These are phyloP conservation scores for Colletotrichum liaoningense DNA, from an alignment of 2,329 filamentous ascomycete genomes.

Conservation along the genomic window DNA sequence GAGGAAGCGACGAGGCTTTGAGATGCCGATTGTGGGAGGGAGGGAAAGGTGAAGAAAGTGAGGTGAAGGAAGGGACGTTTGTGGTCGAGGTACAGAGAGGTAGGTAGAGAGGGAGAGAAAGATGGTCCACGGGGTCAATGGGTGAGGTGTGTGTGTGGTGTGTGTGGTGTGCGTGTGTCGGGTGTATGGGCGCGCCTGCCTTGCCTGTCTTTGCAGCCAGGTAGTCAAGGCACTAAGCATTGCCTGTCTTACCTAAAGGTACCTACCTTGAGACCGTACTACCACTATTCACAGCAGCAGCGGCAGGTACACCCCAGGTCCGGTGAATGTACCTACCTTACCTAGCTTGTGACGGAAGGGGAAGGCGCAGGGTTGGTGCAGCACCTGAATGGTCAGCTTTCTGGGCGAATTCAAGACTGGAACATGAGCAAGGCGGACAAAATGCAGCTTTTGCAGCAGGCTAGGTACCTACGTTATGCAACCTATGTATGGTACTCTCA, in stretches of 20 bases:
- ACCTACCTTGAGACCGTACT: neutral
- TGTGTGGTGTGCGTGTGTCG: neutral
- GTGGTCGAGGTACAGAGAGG: neutral
- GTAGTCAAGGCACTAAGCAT: neutral
- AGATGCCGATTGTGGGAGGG: slow-evolving; percentile 20
- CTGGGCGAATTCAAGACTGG: neutral
- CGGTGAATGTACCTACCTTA: neutral
- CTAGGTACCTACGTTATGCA: neutral
- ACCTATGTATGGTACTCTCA: neutral
- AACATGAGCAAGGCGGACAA: slow-evolving; percentile 4
- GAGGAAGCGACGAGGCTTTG: slow-evolving; percentile 15
- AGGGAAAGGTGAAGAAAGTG: slow-evolving; percentile 30
- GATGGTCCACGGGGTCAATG: neutral
- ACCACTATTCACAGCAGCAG: neutral
- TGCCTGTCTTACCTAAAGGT: neutral
- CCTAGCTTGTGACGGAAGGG: slow-evolving; percentile 1
- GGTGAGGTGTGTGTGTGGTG: neutral
- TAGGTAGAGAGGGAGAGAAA: slow-evolving; percentile 5
- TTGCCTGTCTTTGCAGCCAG: neutral
- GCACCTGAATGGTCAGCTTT: neutral
- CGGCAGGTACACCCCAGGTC: neutral
- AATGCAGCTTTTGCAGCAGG: neutral
- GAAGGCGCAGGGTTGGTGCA: neutral
- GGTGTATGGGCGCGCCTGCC: neutral
- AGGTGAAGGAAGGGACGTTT: slow-evolving; percentile 30